Base-by-base conservation (phyloP, 345 rosid species). In the Pugionium dolabratum region DNA sequence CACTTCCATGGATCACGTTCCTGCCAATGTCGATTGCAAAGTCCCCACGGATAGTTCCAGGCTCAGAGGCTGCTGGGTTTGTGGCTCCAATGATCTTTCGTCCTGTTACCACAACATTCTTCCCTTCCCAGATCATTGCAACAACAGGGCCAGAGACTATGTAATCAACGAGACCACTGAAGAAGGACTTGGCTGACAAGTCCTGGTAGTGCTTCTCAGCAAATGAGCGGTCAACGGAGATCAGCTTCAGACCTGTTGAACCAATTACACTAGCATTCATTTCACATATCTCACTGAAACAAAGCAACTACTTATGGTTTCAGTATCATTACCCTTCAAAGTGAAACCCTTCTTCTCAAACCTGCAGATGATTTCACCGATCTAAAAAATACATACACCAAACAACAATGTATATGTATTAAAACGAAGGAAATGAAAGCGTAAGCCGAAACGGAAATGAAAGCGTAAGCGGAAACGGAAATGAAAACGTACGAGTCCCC, bases 341-440 rank as follows among this genome's bases (percentile, higher is more conserved):
- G 85, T 73, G 79, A 93, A 93, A 1, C 98, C 98, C 75, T 93
- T 93, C 86, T 88, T 88, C 89, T 90, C 98, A 69, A 93, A 93
- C 54, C 96, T 81, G 78, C 83, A 36, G 61, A 93, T 88, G 81
- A 93, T 80, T 45, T 93, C 94, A 62, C 97, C 97, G 69, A 90
- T 86, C 98, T 93, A 77, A 30, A 69, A 64, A 18, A 18, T 18
- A 18, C 18, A 18, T 18, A 18, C 18, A 18, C 18, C 18, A 27
- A 10, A 9, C 10, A 39, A 9, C 18, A 18, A 18, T 18, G 18
- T 18, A 18, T 18, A 18, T 18, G 18, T 18, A 18, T 18, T 18
- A 18, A 18, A 33, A 49, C 34, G 1, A 33, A 29, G 18, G 9
- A 18, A 18, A 18, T 18, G 18, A 18, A 18, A 18, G 18, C 18